Conservation (phyloP, 176 grass and related monocot genomes). For the Musa schizocarpa region DNA sequence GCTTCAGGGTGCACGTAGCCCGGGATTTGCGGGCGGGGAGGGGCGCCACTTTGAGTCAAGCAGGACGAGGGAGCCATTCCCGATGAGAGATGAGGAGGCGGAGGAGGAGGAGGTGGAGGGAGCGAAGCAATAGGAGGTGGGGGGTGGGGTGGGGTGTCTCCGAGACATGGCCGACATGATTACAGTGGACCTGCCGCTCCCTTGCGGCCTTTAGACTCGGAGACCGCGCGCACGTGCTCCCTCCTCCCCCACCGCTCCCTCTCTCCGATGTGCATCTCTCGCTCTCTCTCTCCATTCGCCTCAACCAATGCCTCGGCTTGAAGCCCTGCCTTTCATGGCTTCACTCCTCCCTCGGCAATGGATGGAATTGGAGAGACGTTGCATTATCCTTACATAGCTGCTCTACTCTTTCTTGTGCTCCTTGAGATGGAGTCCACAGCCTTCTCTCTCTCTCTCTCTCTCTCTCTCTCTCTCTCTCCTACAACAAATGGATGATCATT, state of each 20-base stretch:
- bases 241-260: background rate
- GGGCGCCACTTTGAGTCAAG: background rate
- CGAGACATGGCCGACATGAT: constrained; percentile 4
- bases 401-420: no score
- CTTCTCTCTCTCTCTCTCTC: no score
- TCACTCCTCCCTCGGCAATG: no score
- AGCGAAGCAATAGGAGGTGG: background rate
- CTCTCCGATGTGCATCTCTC: no score
- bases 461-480: no score
- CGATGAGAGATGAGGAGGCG: background rate
- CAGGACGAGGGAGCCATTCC: background rate
- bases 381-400: no score
- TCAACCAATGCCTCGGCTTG: background rate
- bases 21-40: background rate
- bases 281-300: background rate
- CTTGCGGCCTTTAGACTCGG: background rate
- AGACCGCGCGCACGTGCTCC: background rate
- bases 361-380: no score
- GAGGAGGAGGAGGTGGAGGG: background rate
- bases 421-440: no score
- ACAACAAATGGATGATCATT: no score
- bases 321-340: no score
- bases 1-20: background rate
- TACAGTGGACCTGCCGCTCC: background rate
- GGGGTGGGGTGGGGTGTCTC: background rate